Evolutionary conservation across 2,329 filamentous ascomycete species (phyloP), one percentile per base, ranked within the genome.

Genomic region (Thermothelomyces thermophilus): DNA sequence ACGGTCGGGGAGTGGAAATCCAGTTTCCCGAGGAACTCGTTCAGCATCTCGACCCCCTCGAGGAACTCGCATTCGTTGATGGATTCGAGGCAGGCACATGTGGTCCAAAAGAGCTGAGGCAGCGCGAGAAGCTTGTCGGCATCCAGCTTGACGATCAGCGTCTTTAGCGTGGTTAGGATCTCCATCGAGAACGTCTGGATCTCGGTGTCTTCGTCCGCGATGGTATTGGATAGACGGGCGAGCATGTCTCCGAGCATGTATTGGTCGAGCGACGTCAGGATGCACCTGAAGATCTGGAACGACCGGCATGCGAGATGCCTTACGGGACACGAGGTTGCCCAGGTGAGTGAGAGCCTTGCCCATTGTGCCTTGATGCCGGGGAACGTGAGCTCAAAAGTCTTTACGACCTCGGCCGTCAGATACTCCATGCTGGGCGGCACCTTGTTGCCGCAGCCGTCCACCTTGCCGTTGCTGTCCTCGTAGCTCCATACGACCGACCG

Each of bases 141-240:
- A 17, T 90, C 84, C 24, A 97, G 72, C 48, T 91, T 93, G 57
- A 83, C 79, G 50, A 98, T 95, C 39, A 98, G 85, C 0, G 90
- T 90, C 63, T 94, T 90, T 45, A 98, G 68, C 0, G 94, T 98
- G 0, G 90, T 96, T 46, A 98, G 69, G 50, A 98, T 97, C 64
- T 98, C 94, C 84, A 97, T 91, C 0, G 93, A 94, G 62, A 98
- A 98, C 0, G 90, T 91, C 62, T 96, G 89, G 47, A 96, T 95
- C 68, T 97, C 91, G 0, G 83, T 80, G 62, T 95, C 89, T 59
- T 96, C 90, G 57, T 97, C 91, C 0, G 94, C 90, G 60, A 98
- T 93, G 0, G 93, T 98, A 66, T 97, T 98, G 1, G 91, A 97
- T 28, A 98, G 74, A 41, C 94, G 80, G 11, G 87, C 90, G 19